These are phyloP conservation scores for Colletotrichum sp. DNA, from an alignment of 2,329 filamentous ascomycete species.

Conservation along the genomic window DNA sequence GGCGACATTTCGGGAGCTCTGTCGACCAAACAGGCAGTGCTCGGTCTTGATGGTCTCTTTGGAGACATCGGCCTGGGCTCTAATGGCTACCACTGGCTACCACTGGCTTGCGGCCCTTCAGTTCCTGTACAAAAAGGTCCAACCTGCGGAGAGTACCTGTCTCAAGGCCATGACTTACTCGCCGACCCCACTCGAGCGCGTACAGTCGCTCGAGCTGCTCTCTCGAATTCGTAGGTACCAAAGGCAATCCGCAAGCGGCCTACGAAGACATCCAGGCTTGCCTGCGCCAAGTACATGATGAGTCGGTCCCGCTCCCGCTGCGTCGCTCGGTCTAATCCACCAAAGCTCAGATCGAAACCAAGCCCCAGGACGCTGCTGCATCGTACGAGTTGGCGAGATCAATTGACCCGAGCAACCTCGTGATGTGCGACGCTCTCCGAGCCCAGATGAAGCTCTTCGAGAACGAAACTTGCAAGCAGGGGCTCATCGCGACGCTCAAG, in stretches of 20 bases:
- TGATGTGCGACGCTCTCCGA: constrained; percentile 22
- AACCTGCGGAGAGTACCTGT: constrained; percentile 22
- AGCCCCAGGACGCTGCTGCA: constrained; percentile 7
- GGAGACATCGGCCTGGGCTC: constrained; percentile 20
- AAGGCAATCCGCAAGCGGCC: constrained; percentile 13
- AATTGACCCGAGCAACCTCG: constrained; percentile 24
- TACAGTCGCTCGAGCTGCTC: constrained; percentile 21
- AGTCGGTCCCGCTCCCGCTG: background rate
- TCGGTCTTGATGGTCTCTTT: constrained; percentile 27
- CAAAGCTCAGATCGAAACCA: constrained; percentile 24
- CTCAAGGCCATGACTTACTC: constrained; percentile 17
- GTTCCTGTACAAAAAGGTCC: constrained; percentile 10
- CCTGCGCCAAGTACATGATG: background rate
- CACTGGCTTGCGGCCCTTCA: constrained; percentile 26
- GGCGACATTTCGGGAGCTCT: background rate
- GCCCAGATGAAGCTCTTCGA: constrained; percentile 25
- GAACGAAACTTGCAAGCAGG: constrained; percentile 7
- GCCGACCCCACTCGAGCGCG: constrained; percentile 15
- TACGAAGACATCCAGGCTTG: constrained; percentile 18
- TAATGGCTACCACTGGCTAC: background rate
- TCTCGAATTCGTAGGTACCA: constrained; percentile 15
- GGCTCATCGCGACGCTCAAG: constrained; percentile 25
- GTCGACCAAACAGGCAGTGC: background rate
- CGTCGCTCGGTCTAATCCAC: constrained; percentile 17
- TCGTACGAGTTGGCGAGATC: constrained; percentile 22